phyloP scores from a whole-genome alignment of 1,284 basidiomycete genomes.

The Ceratobasidium sp. region DNA sequence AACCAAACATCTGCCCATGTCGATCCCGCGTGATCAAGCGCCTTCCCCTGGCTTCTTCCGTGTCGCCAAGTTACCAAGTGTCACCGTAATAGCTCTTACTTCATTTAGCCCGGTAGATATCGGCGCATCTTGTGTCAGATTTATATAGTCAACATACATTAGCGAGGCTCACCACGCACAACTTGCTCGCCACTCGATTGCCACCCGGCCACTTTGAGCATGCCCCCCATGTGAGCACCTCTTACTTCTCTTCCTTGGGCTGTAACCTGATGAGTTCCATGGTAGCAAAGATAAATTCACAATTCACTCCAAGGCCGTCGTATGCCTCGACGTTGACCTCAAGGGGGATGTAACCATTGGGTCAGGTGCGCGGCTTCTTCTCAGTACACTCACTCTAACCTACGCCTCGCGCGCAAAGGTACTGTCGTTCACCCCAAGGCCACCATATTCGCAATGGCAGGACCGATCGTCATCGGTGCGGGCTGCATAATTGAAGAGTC shows the following conservation, averaged over 20 bases:
- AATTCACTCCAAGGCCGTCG: constrained; percentile 84
- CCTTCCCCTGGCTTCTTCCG: constrained; percentile 12
- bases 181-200: constrained; percentile 9
- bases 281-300: constrained; percentile 80
- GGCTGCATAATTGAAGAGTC: constrained; percentile 94
- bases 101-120: neutral
- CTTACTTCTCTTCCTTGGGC: neutral
- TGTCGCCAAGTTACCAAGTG: constrained; percentile 28
- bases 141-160: neutral
- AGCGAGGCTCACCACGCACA: neutral
- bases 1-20: constrained; percentile 6
- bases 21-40: constrained; percentile 21
- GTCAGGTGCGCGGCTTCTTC: constrained; percentile 64
- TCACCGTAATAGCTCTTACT: constrained; percentile 1
- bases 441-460: constrained; percentile 88
- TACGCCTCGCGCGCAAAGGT: constrained; percentile 57
- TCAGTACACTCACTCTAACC: neutral
- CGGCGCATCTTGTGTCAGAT: neutral
- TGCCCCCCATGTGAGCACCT: constrained; percentile 40
- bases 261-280: neutral
- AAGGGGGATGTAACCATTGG: constrained; percentile 94
- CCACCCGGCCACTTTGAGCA: constrained; percentile 27
- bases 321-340: constrained; percentile 89
- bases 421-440: constrained; percentile 95
- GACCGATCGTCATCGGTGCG: constrained; percentile 87